Conservation (phyloP, 1,139 yeast genomes). For the Arxiozyma slooffiae region DNA sequence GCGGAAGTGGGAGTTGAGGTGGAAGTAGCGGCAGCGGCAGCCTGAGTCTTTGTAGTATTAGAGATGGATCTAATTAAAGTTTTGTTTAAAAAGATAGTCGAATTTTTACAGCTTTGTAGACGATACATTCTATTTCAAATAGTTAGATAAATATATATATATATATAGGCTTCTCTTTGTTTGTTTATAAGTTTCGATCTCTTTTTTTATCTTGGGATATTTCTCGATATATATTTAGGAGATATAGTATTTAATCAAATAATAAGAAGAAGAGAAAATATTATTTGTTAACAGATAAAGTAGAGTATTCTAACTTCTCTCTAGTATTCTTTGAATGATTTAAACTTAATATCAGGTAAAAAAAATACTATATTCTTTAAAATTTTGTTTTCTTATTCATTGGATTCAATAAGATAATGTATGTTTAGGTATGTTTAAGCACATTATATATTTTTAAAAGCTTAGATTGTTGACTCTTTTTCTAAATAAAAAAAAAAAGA, state of each 20-base stretch:
- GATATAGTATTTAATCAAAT: too few species aligned
- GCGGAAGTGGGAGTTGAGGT: constrained; percentile 34
- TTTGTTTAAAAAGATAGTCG: not conserved
- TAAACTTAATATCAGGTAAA: not conserved
- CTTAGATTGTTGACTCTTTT: too few species aligned
- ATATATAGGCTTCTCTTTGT: not conserved
- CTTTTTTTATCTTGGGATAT: not conserved
- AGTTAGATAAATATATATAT: not conserved
- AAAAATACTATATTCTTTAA: too few species aligned
- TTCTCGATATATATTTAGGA: not conserved
- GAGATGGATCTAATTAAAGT: not conserved
- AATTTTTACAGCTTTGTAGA: not conserved
- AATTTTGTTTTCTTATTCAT: not conserved
- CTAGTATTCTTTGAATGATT: not conserved
- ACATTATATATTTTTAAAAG: too few species aligned
- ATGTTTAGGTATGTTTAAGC: too few species aligned
- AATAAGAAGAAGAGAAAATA: too few species aligned
- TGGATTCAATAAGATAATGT: too few species aligned
- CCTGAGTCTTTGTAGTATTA: not conserved
- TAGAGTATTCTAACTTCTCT: not conserved
- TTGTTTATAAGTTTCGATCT: not conserved
- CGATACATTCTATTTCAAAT: not conserved
- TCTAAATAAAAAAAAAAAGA: too few species aligned
- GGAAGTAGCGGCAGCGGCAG: constrained; percentile 16
- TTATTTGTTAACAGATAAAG: not conserved